phyloP scores from a whole-genome alignment of 805 yeast genomes.

The Kazachstania viticola region DNA sequence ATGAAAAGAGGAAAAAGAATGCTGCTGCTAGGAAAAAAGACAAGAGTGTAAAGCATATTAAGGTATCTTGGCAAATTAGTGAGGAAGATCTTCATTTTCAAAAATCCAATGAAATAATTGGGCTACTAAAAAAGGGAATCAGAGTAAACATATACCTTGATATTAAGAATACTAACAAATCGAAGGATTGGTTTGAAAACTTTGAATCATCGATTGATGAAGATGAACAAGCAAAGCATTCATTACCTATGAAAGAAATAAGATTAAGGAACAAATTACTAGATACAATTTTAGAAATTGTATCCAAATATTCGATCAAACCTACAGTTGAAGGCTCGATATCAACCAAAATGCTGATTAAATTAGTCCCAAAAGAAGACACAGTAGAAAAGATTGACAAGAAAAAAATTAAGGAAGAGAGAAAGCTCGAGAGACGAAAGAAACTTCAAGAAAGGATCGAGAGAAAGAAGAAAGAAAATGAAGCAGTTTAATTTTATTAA shows the following conservation, averaged over 20 bases:
- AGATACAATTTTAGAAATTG: conserved; percentile 18
- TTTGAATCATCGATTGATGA: conserved; percentile 10
- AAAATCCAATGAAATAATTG: conserved; percentile 38
- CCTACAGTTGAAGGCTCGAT: conserved; percentile 24
- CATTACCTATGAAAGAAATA: conserved; percentile 24
- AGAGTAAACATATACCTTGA: conserved; percentile 33
- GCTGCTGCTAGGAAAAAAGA: conserved; percentile 13
- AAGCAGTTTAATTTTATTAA: neutral
- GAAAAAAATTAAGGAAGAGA: conserved; percentile 23
- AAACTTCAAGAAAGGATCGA: conserved; percentile 20
- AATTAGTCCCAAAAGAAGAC: conserved; percentile 15
- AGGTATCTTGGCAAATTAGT: conserved; percentile 47
- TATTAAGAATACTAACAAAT: conserved; percentile 21
- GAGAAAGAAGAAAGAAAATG: conserved; percentile 7
- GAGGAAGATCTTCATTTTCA: conserved; percentile 41
- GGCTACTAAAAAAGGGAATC: conserved; percentile 34
- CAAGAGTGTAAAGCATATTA: conserved; percentile 33
- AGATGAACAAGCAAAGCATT: conserved; percentile 2
- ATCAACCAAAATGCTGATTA: conserved; percentile 20
- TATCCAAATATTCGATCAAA: conserved; percentile 16
- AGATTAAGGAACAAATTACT: conserved; percentile 27
- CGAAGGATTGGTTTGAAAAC: conserved; percentile 19
- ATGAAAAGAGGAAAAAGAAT: conserved; percentile 8
- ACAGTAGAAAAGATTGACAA: conserved; percentile 18
- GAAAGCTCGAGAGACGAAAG: conserved; percentile 27